Percentiles rank a stretch among this genome's conserved stretches.
These are phyloP conservation scores for Basidiobolus heterosporus DNA, from an alignment of 371 early-diverging fungal species.

Conservation along the genomic window DNA sequence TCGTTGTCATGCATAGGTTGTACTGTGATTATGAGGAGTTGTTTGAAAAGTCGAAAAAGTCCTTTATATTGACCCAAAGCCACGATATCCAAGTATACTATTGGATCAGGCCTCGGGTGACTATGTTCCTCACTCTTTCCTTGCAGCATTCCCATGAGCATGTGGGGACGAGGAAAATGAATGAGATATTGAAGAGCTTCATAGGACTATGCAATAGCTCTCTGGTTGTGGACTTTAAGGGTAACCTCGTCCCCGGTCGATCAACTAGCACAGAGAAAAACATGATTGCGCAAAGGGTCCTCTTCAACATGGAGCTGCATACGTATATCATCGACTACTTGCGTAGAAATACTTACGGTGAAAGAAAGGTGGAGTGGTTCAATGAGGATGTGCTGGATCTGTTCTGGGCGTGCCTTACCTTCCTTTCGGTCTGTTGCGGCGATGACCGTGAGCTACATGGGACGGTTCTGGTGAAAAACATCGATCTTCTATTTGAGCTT, in stretches of 20 bases:
- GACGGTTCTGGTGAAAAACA: constrained; percentile 14
- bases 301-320: constrained; percentile 13
- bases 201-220: constrained; percentile 14
- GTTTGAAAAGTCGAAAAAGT: constrained; percentile 5
- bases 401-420: constrained; percentile 7
- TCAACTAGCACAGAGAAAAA: not conserved
- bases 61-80: constrained; percentile 18
- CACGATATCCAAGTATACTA: constrained; percentile 17
- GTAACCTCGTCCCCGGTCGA: not conserved
- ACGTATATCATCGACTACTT: not conserved
- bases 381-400: not conserved
- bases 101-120: constrained; percentile 18
- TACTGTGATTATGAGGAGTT: constrained; percentile 21
- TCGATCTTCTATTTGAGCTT: constrained; percentile 24
- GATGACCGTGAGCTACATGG: constrained; percentile 7
- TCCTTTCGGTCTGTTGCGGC: constrained; percentile 4
- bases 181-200: constrained; percentile 12
- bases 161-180: constrained; percentile 7
- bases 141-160: constrained; percentile 10
- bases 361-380: not conserved
- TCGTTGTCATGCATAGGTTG: constrained; percentile 29
- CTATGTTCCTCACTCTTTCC: constrained; percentile 4
- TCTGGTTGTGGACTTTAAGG: constrained; percentile 14
- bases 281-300: constrained; percentile 6
- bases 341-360: not conserved